Evolutionary conservation across 305 asterid genomes (phyloP), one percentile per base, ranked within the genome.

Genomic region (Lippia alba): DNA sequence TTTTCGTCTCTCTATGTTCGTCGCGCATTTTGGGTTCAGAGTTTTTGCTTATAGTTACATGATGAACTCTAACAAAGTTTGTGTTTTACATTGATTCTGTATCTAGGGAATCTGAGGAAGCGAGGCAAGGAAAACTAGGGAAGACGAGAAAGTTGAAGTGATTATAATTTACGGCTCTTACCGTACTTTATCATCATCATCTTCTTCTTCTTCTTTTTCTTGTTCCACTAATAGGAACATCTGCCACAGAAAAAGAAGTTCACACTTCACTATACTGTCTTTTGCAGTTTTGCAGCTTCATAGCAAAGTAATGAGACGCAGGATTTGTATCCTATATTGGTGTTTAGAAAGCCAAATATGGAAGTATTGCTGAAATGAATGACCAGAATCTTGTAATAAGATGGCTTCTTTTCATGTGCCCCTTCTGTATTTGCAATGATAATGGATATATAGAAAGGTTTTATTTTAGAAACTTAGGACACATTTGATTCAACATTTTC

Each of bases 91-190:
- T 1, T 60, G 5, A 51, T 19, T 20, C 39, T 55, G 1, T 24
- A 8, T 24, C 0, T 12, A 82, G 86, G 59, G 41, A 56, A 61
- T 67, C 78, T 3, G 75, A 63, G 56, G 72, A 76, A 67, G 76
- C 5, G 14, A 50, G 44, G 15, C 49, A 69, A 15, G 51, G 57
- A 51, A 56, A 36, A 79, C 18, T 20, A 48, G 66, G 67, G 45
- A 66, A 75, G 81, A 53, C 44, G 19, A 62, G 72, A 69, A 41
- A 65, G 44, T 57, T 61, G 41, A 51, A 15, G 16, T 64, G 49
- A 54, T 54, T 58, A 4, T 17, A 11, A 8, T 33, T 46, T 8
- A 46, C 12, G 53, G 11, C 15, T 24, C 53, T 8, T 46, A 46
- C 11, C 15, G 30, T 24, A 24, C 30, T 24, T 24, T 24, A 24